These are phyloP conservation scores for Withania somnifera DNA, from an alignment of 305 asterid species.

Conservation along the genomic window DNA sequence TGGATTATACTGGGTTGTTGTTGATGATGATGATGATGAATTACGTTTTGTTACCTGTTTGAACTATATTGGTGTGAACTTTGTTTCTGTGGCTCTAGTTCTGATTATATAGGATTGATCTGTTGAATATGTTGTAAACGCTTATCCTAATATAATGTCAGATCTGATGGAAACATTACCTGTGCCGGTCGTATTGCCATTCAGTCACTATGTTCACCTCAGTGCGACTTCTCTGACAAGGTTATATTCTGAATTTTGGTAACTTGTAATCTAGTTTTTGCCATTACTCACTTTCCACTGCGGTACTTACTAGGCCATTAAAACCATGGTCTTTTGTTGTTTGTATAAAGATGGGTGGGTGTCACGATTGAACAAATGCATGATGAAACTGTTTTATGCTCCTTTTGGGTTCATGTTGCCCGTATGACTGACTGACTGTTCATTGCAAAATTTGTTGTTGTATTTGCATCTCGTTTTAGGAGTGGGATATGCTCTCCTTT, in stretches of 20 bases:
- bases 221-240: conserved; percentile 63
- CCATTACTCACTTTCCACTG: background rate
- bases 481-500: conserved; percentile 75
- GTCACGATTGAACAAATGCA: background rate
- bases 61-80: background rate
- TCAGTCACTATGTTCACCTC: conserved; percentile 85
- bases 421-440: background rate
- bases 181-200: conserved; percentile 64
- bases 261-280: background rate
- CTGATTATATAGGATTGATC: background rate
- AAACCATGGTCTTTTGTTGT: background rate
- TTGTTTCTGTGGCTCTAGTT: background rate
- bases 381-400: background rate
- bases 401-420: background rate
- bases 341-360: background rate
- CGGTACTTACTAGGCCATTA: background rate
- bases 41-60: background rate
- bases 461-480: conserved; percentile 29
- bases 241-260: conserved; percentile 22
- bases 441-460: background rate
- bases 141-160: conserved; percentile 11
- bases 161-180: conserved; percentile 38
- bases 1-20: too few relatives aligned
- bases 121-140: background rate
- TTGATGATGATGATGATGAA: too few relatives aligned